Evolutionary conservation across 2,329 filamentous ascomycete genomes (phyloP).

Genomic region (Alternaria sp.): DNA sequence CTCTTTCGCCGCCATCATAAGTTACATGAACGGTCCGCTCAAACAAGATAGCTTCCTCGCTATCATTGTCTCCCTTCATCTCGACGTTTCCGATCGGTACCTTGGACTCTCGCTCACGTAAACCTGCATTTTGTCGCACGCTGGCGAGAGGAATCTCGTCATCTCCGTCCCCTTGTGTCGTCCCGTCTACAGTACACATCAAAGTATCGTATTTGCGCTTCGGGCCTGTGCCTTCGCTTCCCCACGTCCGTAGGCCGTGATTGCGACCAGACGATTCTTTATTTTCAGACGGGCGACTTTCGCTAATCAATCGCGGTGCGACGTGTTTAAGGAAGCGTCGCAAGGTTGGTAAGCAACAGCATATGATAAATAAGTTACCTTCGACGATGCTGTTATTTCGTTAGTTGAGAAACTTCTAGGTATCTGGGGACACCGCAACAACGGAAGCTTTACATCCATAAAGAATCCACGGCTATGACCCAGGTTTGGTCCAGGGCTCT

Average conservation of each 20-base stretch:
- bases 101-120: slow-evolving; percentile 7
- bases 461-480: slow-evolving; percentile 21
- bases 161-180: slow-evolving; percentile 3
- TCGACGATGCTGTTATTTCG: slow-evolving; percentile 47
- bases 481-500: slow-evolving; percentile 27
- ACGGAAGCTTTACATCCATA: slow-evolving; percentile 25
- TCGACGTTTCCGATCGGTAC: not conserved
- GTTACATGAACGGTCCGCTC: slow-evolving; percentile 30
- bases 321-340: slow-evolving; percentile 54
- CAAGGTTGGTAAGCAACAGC: slow-evolving; percentile 54
- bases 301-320: slow-evolving; percentile 38
- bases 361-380: slow-evolving; percentile 55
- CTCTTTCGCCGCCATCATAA: slow-evolving; percentile 18
- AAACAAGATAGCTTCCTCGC: slow-evolving; percentile 32
- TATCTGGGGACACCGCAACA: not conserved
- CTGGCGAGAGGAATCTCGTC: slow-evolving; percentile 20
- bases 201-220: slow-evolving; percentile 28
- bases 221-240: slow-evolving; percentile 12
- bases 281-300: slow-evolving; percentile 12
- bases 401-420: not conserved
- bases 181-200: slow-evolving; percentile 27
- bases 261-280: slow-evolving; percentile 16
- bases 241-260: slow-evolving; percentile 19
- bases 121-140: not conserved
- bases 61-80: slow-evolving; percentile 23